Percentiles rank a stretch among this genome's conserved stretches.
Evolutionary conservation across 2,329 filamentous ascomycete species (phyloP).

Genomic region (Pseudogymnoascus sp.): DNA sequence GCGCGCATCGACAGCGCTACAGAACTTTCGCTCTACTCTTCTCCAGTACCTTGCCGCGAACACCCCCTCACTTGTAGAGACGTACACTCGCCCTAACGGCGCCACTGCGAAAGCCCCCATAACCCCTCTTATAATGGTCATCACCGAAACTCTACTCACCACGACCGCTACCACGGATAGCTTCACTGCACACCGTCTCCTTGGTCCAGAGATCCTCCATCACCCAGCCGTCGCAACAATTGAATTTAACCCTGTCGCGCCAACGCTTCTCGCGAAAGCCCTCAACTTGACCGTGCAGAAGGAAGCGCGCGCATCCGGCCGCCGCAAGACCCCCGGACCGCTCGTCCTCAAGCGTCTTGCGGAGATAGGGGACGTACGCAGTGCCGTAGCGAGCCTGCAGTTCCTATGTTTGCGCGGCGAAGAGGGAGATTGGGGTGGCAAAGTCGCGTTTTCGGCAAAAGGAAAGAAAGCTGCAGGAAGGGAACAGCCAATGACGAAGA

Average conservation of each 20-base stretch:
- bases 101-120: constrained; percentile 34
- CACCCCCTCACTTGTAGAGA: constrained; percentile 45
- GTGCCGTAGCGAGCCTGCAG: constrained; percentile 83
- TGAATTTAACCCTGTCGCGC: constrained; percentile 88
- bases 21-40: constrained; percentile 66
- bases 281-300: constrained; percentile 75
- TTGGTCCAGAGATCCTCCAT: constrained; percentile 76
- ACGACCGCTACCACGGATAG: constrained; percentile 80
- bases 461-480: constrained; percentile 52
- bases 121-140: constrained; percentile 75
- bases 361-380: constrained; percentile 85
- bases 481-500: constrained; percentile 54
- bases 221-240: constrained; percentile 73
- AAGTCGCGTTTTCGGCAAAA: constrained; percentile 57
- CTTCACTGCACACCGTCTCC: constrained; percentile 81
- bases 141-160: constrained; percentile 83
- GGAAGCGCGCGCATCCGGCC: constrained; percentile 69
- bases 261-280: constrained; percentile 76
- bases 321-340: constrained; percentile 67
- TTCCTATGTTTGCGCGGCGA: constrained; percentile 84
- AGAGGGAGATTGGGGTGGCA: constrained; percentile 64
- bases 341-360: constrained; percentile 70
- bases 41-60: constrained; percentile 65
- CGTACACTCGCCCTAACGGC: constrained; percentile 27
- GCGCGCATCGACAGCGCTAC: constrained; percentile 52